phyloP scores from a whole-genome alignment of 2,329 filamentous ascomycete genomes.

The Macrophomina pseudophaseolina region DNA sequence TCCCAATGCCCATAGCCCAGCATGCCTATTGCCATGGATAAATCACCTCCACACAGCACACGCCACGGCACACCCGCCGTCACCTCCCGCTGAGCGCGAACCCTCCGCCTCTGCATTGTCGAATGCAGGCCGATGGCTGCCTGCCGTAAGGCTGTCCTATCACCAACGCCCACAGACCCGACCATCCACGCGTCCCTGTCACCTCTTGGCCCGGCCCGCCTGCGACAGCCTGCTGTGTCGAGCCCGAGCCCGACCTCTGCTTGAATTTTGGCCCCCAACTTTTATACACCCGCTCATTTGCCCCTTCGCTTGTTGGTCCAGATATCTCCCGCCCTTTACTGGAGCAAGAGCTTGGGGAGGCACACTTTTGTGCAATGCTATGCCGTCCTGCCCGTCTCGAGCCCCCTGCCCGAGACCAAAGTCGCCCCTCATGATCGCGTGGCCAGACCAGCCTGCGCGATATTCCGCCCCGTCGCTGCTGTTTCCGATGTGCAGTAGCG shows the following conservation, averaged over 20 bases:
- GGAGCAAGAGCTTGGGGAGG: slow-evolving; percentile 15
- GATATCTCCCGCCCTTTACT: slow-evolving; percentile 4
- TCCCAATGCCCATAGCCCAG: neutral
- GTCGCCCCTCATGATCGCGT: slow-evolving; percentile 5
- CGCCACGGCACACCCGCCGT: slow-evolving; percentile 10
- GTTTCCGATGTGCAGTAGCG: slow-evolving; percentile 25
- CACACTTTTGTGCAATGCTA: slow-evolving; percentile 18
- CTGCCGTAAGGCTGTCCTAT: slow-evolving; percentile 23
- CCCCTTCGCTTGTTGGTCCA: slow-evolving; percentile 12
- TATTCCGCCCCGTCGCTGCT: slow-evolving; percentile 13
- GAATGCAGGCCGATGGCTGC: slow-evolving; percentile 16
- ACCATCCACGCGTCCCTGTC: slow-evolving; percentile 23
- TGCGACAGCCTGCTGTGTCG: slow-evolving; percentile 1
- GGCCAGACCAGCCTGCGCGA: slow-evolving; percentile 21
- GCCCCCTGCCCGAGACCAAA: neutral
- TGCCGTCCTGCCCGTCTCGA: neutral
- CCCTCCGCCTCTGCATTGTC: neutral
- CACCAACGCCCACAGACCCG: neutral
- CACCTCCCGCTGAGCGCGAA: neutral
- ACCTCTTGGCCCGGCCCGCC: slow-evolving; percentile 1
- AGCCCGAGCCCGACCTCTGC: slow-evolving; percentile 5
- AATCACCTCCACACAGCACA: slow-evolving; percentile 10
- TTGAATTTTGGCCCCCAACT: slow-evolving; percentile 18
- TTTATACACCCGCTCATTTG: slow-evolving; percentile 22
- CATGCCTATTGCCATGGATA: neutral